Evolutionary conservation across 805 yeast species (phyloP), one percentile per base, ranked within the genome.

Genomic region (Kazachstania kunashirensis): DNA sequence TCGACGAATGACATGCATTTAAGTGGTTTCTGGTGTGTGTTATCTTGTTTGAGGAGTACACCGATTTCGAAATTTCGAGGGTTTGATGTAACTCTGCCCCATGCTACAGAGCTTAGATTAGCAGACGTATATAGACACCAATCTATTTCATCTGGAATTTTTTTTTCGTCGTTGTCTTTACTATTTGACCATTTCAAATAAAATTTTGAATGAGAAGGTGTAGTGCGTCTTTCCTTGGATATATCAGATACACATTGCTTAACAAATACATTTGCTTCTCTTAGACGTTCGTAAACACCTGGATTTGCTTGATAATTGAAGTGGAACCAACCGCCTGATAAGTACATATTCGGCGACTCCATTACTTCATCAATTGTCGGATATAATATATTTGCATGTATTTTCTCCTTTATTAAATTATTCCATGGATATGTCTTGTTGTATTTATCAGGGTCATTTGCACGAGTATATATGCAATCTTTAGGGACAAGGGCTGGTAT

Each of bases 91-190:
- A 62, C 60, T 5, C 52, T 59, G 0, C 95, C 95, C 95, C 95
- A 84, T 1, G 94, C 95, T 41, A 75, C 80, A 37, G 73, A 73
- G 23, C 88, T 78, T 28, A 83, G 49, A 50, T 84, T 84, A 23
- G 84, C 81, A 33, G 86, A 78, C 0, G 92, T 81, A 51, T 81
- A 64, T 5, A 81, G 53, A 14, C 77, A 68, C 94, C 94, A 84
- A 34, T 72, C 68, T 5, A 81, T 52, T 2, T 39, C 29, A 4
- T 35, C 27, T 15, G 20, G 19, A 51, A 48, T 23, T 10, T 24
- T 13, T 1, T 4, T 27, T 13, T 29, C 47, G 55, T 69, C 73
- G 34, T 66, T 48, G 45, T 74, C 75, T 55, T 69, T 74, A 33
- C 66, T 48, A 45, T 74, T 75, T 4, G 68, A 68, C 10, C 78